Conservation (phyloP, 805 yeast species). For the Cyberlindnera mycetangii region DNA sequence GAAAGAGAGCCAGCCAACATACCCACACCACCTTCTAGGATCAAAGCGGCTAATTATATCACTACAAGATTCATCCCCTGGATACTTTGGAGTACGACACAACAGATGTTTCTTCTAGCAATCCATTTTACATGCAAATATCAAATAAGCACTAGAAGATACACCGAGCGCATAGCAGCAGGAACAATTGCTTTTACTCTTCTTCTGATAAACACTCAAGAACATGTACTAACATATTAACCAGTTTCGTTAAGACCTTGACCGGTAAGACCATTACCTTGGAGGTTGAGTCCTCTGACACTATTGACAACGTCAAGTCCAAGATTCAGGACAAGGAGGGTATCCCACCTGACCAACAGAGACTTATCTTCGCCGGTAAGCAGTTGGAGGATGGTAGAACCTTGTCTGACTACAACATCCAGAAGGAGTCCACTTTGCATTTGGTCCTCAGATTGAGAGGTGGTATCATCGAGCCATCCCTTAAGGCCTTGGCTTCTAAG, state of each 20-base stretch:
- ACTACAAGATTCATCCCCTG: too few relatives aligned
- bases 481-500: conserved; percentile 98
- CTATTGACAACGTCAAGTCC: conserved; percentile 97
- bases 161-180: not conserved
- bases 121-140: too few relatives aligned
- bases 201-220: not conserved
- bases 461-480: conserved; percentile 99
- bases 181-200: not conserved
- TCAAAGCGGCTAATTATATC: too few relatives aligned
- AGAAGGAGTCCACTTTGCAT: conserved; percentile 97
- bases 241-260: conserved; percentile 75
- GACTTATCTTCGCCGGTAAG: conserved; percentile 99
- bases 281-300: conserved; percentile 98
- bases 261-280: conserved; percentile 95
- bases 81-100: too few relatives aligned
- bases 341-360: conserved; percentile 99
- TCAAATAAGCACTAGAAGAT: too few relatives aligned
- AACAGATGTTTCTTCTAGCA: too few relatives aligned
- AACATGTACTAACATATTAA: conserved; percentile 9
- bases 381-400: conserved; percentile 99
- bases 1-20: too few relatives aligned
- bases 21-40: too few relatives aligned
- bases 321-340: conserved; percentile 99
- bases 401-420: conserved; percentile 98
- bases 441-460: conserved; percentile 97